A percentile compares a stretch with the other conserved stretches of the same genome.
Conservation (phyloP, 805 yeast species). For the Yamadazyma kitorensis region DNA sequence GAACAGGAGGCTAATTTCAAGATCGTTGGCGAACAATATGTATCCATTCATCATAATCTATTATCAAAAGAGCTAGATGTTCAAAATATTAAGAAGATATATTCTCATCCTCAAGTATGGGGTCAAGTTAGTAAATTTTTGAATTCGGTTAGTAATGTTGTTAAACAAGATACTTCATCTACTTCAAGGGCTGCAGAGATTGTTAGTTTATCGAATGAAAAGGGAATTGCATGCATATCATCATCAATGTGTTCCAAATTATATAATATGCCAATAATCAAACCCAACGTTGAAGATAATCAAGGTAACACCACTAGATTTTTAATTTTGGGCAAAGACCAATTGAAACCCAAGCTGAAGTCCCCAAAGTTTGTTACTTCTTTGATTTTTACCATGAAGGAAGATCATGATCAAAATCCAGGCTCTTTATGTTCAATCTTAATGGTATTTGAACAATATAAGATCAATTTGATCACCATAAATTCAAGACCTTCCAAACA, state of each 20-base stretch:
- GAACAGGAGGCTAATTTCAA: slow-evolving; percentile 29
- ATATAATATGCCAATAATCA: slow-evolving; percentile 54
- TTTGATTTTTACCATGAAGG: slow-evolving; percentile 60
- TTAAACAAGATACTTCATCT: slow-evolving; percentile 62
- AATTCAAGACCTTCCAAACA: slow-evolving; percentile 72
- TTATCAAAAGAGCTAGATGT: slow-evolving; percentile 47
- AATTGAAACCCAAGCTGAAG: slow-evolving; percentile 4
- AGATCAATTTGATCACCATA: slow-evolving; percentile 66
- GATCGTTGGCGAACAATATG: slow-evolving; percentile 77
- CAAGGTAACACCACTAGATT: slow-evolving; percentile 83
- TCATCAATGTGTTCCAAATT: slow-evolving; percentile 63
- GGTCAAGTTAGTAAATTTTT: slow-evolving; percentile 76
- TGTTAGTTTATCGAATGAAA: slow-evolving; percentile 39
- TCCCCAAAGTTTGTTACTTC: slow-evolving; percentile 40
- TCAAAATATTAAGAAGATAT: slow-evolving; percentile 51
- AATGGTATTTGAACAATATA: slow-evolving; percentile 49
- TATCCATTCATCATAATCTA: slow-evolving; percentile 76
- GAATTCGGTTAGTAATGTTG: slow-evolving; percentile 26
- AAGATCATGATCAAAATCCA: slow-evolving; percentile 55
- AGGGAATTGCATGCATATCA: slow-evolving; percentile 67
- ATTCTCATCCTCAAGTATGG: slow-evolving; percentile 98
- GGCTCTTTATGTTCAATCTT: slow-evolving; percentile 74
- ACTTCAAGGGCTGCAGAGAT: slow-evolving; percentile 83
- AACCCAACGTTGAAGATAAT: slow-evolving; percentile 64
- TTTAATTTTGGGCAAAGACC: slow-evolving; percentile 51